phyloP scores from a whole-genome alignment of 148 eudicot species.

The Heliosperma pusillum region DNA sequence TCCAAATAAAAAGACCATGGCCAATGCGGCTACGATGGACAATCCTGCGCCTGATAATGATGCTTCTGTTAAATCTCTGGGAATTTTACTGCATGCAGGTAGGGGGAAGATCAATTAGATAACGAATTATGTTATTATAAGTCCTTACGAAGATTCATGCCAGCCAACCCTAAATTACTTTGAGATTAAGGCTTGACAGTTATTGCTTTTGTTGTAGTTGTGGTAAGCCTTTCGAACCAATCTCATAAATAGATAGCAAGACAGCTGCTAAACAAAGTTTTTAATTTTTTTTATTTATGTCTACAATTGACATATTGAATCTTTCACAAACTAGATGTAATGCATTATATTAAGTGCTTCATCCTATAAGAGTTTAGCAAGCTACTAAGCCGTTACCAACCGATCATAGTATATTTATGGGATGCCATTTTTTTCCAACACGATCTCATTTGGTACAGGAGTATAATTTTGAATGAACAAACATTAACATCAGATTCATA shows the following conservation, averaged over 20 bases:
- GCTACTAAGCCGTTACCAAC: background rate
- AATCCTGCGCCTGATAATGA: slow-evolving; percentile 93
- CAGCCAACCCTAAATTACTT: background rate
- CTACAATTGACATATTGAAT: background rate
- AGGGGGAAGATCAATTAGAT: slow-evolving; percentile 1
- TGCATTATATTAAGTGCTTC: background rate
- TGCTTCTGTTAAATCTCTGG: slow-evolving; percentile 98
- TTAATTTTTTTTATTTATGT: background rate
- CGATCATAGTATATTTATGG: background rate
- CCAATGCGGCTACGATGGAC: slow-evolving; percentile 78
- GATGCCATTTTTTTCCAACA: background rate
- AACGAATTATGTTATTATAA: background rate
- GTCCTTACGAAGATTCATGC: background rate
- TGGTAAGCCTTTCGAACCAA: background rate
- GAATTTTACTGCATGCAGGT: slow-evolving; percentile 76
- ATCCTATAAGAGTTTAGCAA: background rate
- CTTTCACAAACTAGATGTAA: background rate
- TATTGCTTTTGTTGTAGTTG: background rate
- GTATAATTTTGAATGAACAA: background rate
- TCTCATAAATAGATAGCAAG: background rate
- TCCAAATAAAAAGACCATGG: slow-evolving; percentile 88
- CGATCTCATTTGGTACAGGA: background rate
- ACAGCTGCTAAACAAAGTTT: background rate
- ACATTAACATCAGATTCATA: slow-evolving; percentile 1
- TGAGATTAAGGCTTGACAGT: background rate